Conservation (phyloP, 1,139 yeast genomes). For the Yarrowia galli region DNA sequence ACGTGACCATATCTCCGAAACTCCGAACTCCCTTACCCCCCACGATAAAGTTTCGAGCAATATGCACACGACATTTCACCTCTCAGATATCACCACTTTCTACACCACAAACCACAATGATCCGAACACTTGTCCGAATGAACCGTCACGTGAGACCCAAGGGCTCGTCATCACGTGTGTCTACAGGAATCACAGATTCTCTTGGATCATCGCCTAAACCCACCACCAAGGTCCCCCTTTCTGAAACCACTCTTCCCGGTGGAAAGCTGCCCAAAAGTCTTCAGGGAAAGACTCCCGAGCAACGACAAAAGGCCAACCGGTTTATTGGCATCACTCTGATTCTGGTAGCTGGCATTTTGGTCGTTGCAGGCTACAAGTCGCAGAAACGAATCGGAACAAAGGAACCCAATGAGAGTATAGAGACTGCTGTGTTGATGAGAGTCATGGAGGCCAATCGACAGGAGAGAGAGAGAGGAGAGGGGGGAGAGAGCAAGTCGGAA, state of each 20-base stretch:
- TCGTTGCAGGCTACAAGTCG: conserved; percentile 22
- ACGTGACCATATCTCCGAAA: no score
- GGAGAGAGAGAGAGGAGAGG: neutral
- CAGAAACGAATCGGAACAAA: conserved; percentile 19
- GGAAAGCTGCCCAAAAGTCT: conserved; percentile 16
- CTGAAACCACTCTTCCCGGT: conserved; percentile 27
- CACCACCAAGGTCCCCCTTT: conserved; percentile 19
- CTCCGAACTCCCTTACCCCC: no score
- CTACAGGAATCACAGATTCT: conserved; percentile 21
- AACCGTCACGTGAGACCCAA: conserved; percentile 29
- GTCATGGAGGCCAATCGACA: conserved; percentile 10
- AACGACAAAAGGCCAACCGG: conserved; percentile 27
- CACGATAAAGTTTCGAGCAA: conserved; percentile 7
- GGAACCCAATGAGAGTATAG: conserved; percentile 25
- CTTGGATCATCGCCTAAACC: neutral
- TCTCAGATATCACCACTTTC: no score
- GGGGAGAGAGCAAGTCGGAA: no score
- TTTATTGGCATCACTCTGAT: conserved; percentile 28
- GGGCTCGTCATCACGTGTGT: neutral
- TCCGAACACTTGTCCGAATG: conserved; percentile 23
- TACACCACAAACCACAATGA: neutral
- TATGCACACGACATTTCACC: neutral
- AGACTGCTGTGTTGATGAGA: conserved; percentile 24
- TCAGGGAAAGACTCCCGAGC: conserved; percentile 19
- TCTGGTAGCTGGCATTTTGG: conserved; percentile 10